Evolutionary conservation across 768 basidiomycete genomes (phyloP).

Genomic region (Antrodiella citrinella): DNA sequence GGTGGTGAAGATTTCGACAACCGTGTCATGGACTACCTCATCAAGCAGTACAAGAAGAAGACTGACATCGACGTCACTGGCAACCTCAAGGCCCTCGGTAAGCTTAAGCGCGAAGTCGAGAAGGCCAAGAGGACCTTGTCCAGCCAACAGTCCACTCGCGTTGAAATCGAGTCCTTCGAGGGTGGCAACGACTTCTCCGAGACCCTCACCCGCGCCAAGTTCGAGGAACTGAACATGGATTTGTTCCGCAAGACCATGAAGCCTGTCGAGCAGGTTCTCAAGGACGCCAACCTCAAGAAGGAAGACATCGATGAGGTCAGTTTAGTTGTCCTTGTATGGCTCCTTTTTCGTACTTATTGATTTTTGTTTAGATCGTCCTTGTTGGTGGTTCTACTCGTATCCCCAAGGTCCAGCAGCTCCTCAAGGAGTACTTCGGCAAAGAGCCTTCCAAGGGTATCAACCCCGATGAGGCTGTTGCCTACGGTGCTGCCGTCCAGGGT

Average conservation of each 20-base stretch:
- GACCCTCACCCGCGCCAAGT: constrained; percentile 95
- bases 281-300: constrained; percentile 98
- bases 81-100: constrained; percentile 57
- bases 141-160: constrained; percentile 85
- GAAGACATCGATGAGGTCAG: constrained; percentile 85
- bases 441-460: constrained; percentile 98
- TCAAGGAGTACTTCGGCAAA: constrained; percentile 97
- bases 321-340: background rate
- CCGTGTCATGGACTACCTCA: constrained; percentile 62
- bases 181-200: constrained; percentile 96
- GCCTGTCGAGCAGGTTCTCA: constrained; percentile 97
- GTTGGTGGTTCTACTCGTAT: constrained; percentile 99
- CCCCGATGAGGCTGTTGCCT: constrained; percentile 98
- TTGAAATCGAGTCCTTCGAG: constrained; percentile 96
- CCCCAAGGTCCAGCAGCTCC: constrained; percentile 96
- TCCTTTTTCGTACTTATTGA: constrained; percentile 1
- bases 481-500: constrained; percentile 97
- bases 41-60: constrained; percentile 61
- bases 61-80: constrained; percentile 49
- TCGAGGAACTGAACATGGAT: constrained; percentile 98
- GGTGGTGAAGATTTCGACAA: constrained; percentile 49
- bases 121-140: constrained; percentile 68
- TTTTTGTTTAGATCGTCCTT: constrained; percentile 55
- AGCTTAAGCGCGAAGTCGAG: constrained; percentile 63
- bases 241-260: constrained; percentile 99